A percentile compares a stretch with the other conserved stretches of the same genome.
phyloP scores from a whole-genome alignment of 1,139 yeast species.

The Meyerozyma elateridarum region DNA sequence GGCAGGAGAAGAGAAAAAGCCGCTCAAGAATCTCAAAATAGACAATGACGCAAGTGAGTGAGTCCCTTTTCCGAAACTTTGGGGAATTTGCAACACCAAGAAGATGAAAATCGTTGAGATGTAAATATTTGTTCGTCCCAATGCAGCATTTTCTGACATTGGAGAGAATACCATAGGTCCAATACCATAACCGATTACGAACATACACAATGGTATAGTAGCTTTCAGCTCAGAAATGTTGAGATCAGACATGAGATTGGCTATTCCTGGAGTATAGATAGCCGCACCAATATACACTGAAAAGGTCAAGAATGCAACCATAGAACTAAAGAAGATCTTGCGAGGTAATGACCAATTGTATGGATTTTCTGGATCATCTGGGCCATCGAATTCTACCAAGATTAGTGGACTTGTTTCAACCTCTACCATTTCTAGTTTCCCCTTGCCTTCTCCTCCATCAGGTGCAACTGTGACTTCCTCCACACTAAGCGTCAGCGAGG shows the following conservation, averaged over 20 bases:
- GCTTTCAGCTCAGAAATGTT: conserved; percentile 40
- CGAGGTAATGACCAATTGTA: conserved; percentile 22
- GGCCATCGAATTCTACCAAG: conserved; percentile 23
- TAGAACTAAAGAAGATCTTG: conserved; percentile 17
- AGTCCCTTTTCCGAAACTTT: conserved; percentile 26
- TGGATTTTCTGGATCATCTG: conserved; percentile 28
- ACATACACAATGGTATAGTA: conserved; percentile 34
- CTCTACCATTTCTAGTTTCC: too few species aligned
- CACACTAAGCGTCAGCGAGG: conserved; percentile 1
- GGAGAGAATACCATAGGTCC: conserved; percentile 57
- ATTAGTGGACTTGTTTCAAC: too few species aligned
- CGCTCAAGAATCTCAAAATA: conserved; percentile 29
- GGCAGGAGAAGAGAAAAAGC: conserved; percentile 32
- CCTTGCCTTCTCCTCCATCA: too few species aligned
- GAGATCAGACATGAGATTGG: conserved; percentile 37
- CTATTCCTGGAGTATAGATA: conserved; percentile 26
- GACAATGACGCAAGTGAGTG: conserved; percentile 29
- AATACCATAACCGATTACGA: conserved; percentile 51
- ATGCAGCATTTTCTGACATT: conserved; percentile 40
- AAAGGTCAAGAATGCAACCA: conserved; percentile 20
- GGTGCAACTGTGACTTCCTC: too few species aligned
- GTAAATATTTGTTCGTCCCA: conserved; percentile 49
- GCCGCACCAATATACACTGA: conserved; percentile 28
- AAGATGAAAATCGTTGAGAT: conserved; percentile 25
- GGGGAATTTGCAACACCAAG: conserved; percentile 30